These are phyloP conservation scores for Brachypodium distachyon DNA, from an alignment of 202 grass and related monocot genomes.

Conservation along the genomic window DNA sequence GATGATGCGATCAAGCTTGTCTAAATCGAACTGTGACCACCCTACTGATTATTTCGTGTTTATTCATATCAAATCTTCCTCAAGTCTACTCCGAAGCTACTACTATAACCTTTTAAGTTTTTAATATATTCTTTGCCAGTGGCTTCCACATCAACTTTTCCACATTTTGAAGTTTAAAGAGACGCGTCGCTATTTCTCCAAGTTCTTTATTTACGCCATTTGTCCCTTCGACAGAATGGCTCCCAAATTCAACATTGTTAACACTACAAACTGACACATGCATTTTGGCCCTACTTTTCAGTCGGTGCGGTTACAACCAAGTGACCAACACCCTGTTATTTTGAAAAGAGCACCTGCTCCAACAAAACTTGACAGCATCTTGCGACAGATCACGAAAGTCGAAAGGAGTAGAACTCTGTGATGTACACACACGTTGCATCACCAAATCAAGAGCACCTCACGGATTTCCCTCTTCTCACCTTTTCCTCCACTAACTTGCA, in stretches of 20 bases:
- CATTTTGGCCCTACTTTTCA: not conserved
- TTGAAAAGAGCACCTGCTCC: not conserved
- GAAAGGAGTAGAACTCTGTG: not conserved
- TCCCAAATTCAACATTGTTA: not conserved
- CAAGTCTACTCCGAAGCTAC: not conserved
- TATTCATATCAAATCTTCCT: not conserved
- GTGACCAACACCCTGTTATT: no score
- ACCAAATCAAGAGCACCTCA: constrained; percentile 4
- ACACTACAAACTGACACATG: not conserved
- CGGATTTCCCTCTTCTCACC: not conserved
- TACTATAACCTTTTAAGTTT: no score
- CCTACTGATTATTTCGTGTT: not conserved
- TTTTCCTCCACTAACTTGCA: constrained; percentile 19
- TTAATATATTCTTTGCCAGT: not conserved
- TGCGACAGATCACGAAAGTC: not conserved
- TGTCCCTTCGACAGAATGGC: not conserved
- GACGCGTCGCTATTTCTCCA: not conserved
- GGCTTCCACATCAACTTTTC: not conserved
- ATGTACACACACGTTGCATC: constrained; percentile 1
- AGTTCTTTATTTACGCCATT: no score
- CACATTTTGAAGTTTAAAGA: not conserved
- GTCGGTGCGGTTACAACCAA: not conserved
- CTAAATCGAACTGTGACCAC: not conserved
- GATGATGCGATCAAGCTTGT: no score
- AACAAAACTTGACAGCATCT: not conserved